Conservation (phyloP, 2,329 filamentous ascomycete species). For the Penicillium oxalicum region DNA sequence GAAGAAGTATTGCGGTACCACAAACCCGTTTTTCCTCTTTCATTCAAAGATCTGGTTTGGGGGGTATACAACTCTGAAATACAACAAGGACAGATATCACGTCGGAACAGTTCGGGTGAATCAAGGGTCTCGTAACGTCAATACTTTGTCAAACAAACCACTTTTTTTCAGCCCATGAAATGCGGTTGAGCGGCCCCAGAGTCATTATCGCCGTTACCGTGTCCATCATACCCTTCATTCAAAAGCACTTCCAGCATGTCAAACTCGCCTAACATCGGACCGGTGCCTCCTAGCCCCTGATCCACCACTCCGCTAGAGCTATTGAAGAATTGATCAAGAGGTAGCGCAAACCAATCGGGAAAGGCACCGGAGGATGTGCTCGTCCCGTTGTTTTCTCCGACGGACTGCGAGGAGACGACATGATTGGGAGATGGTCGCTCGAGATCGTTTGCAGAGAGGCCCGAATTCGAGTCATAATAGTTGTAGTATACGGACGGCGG, state of each 20-base stretch:
- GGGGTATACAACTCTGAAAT: no score
- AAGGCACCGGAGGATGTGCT: conserved; percentile 22
- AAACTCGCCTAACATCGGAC: conserved; percentile 54
- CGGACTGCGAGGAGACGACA: conserved; percentile 25
- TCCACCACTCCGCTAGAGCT: conserved; percentile 41
- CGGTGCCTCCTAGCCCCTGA: conserved; percentile 54
- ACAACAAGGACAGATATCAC: no score
- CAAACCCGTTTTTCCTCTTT: no score
- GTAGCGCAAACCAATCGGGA: conserved; percentile 58
- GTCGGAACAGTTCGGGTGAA: no score
- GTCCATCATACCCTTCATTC: conserved; percentile 38
- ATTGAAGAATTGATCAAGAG: conserved; percentile 55
- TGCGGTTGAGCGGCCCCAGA: conserved; percentile 22
- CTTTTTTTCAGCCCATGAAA: conserved; percentile 17
- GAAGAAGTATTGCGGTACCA: no score
- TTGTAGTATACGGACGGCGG: conserved; percentile 43
- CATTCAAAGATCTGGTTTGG: background rate
- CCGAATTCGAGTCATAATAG: conserved; percentile 37
- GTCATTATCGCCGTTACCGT: conserved; percentile 17
- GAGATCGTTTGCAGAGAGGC: conserved; percentile 27
- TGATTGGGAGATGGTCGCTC: conserved; percentile 24
- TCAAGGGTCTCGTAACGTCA: no score
- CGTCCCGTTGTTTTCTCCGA: conserved; percentile 23
- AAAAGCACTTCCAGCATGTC: conserved; percentile 46
- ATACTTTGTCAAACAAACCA: no score